These are phyloP conservation scores for Colletotrichum phormii DNA, from an alignment of 2,329 filamentous ascomycete species.

Conservation along the genomic window DNA sequence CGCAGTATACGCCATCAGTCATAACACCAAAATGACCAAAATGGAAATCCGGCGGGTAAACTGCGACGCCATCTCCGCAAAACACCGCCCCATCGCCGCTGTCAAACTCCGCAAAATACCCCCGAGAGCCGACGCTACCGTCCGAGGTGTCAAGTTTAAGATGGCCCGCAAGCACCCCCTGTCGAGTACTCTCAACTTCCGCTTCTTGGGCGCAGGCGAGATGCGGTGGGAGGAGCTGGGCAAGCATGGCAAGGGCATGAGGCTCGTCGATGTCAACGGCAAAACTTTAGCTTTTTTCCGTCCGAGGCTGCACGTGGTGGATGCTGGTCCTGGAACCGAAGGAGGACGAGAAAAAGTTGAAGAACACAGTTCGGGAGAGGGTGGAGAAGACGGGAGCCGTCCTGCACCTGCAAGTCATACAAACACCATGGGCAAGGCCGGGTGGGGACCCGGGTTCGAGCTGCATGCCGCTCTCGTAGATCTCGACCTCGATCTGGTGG, in stretches of 20 bases:
- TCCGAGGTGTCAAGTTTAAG: conserved; percentile 30
- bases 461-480: conserved; percentile 27
- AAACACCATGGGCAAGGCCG: not conserved
- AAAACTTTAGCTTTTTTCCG: conserved; percentile 20
- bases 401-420: not conserved
- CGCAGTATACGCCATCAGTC: conserved; percentile 15
- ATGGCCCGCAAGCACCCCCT: conserved; percentile 30
- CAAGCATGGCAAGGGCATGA: conserved; percentile 20
- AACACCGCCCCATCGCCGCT: conserved; percentile 11
- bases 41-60: conserved; percentile 26
- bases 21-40: conserved; percentile 26
- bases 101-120: conserved; percentile 30
- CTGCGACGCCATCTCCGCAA: not conserved
- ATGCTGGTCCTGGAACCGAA: not conserved
- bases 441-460: conserved; percentile 29
- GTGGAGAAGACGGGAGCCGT: conserved; percentile 1
- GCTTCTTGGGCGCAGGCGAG: conserved; percentile 22
- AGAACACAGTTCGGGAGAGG: not conserved
- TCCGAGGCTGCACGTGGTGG: conserved; percentile 8
- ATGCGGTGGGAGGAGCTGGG: conserved; percentile 31
- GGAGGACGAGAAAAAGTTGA: not conserved
- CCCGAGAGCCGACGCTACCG: conserved; percentile 22
- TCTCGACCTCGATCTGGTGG: conserved; percentile 32
- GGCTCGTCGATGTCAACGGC: conserved; percentile 35
- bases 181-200: conserved; percentile 24